Base-by-base conservation (phyloP, 495 filamentous ascomycete species). In the Penicillium dipodomyicola region DNA sequence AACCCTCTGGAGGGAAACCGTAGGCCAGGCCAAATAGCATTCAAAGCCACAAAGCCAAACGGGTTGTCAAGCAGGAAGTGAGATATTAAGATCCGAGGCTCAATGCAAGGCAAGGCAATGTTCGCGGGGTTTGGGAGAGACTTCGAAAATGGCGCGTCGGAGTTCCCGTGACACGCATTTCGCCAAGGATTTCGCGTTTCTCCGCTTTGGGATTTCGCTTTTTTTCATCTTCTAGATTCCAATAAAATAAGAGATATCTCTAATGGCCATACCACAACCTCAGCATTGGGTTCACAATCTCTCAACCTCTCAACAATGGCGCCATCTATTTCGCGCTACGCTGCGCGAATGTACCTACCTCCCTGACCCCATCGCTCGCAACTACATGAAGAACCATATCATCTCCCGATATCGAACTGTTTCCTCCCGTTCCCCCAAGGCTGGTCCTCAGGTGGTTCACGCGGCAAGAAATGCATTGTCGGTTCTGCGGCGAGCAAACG, bases 341-440 rank as follows among this genome's bases (percentile, higher is more conserved):
- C 85, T 97, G 45, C 90, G 93, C 59, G 87, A 96, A 77, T 82
- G 84, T 23, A 84, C 87, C 55, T 96, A 96, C 67, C 84, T 98
- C 23, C 91, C 91, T 12, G 88, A 92, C 67, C 73, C 84, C 4
- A 65, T 82, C 48, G 87, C 88, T 27, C 84, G 86, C 40, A 62
- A 64, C 22, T 87, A 82, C 65, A 72, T 89, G 61, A 75, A 77
- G 57, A 59, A 76, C 17, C 75, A 86, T 59, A 77, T 91, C 57
- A 60, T 83, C 41, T 22, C 62, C 19, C 82, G 87, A 47, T 97
- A 81, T 62, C 78, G 78, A 52, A 65, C 52, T 47, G 49, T 41
- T 23, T 64, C 33, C 30, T 46, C 54, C 23, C 42, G 40, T 22
- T 45, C 37, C 23, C 57, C 20, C 9, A 44, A 33, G 19, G 27